Conservation (phyloP, 2,329 filamentous ascomycete genomes). For the Monilinia vaccinii-corymbosi region DNA sequence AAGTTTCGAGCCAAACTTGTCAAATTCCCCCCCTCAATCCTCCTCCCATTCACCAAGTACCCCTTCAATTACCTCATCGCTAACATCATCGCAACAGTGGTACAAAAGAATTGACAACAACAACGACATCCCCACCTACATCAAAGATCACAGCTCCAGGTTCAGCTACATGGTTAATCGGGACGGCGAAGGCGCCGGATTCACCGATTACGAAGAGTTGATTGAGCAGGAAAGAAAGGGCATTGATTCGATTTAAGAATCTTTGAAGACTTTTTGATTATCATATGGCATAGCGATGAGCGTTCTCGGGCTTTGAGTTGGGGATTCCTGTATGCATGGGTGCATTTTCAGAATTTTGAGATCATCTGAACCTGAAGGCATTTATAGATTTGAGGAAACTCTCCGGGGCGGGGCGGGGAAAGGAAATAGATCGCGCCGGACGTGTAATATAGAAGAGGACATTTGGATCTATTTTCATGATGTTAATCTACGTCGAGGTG, state of each 20-base stretch:
- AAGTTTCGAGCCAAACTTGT: not conserved
- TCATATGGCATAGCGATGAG: not conserved
- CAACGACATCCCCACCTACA: slow-evolving; percentile 34
- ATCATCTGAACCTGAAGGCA: too few species aligned
- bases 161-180: slow-evolving; percentile 21
- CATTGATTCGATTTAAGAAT: not conserved
- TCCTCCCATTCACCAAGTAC: not conserved
- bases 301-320: not conserved
- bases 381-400: not conserved
- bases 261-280: not conserved
- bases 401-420: too few species aligned
- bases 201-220: slow-evolving; percentile 14
- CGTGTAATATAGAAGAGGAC: not conserved
- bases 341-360: not conserved
- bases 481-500: not conserved
- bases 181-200: slow-evolving; percentile 18
- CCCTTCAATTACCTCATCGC: not conserved
- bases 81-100: not conserved
- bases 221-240: not conserved
- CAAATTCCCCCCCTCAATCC: not conserved
- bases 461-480: not conserved
- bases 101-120: slow-evolving; percentile 33
- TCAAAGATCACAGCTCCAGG: slow-evolving; percentile 24
- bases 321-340: not conserved
- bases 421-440: too few species aligned